Evolutionary conservation across 2,329 filamentous ascomycete species (phyloP), one percentile per base, ranked within the genome.

Genomic region (Aspergillus melleus): DNA sequence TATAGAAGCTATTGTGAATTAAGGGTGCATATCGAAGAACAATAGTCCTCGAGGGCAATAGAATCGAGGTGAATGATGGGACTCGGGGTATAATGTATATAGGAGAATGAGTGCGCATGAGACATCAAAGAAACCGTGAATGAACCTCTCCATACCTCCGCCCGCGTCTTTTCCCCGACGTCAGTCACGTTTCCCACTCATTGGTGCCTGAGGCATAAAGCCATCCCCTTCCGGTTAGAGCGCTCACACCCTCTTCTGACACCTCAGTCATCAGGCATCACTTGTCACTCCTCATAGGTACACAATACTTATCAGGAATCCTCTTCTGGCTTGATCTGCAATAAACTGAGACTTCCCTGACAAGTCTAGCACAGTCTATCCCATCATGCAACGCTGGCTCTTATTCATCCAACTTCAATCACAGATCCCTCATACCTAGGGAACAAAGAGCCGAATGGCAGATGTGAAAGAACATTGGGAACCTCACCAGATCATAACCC

Each of bases 171-270:
- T 59, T 59, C 63, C 57, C 64, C 54, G 58, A 62, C 46, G 53
- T 64, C 56, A 62, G 55, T 64, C 60, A 63, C 64, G 62, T 66
- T 64, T 53, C 52, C 44, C 46, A 46, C 57, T 54, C 29, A 60
- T 1, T 1, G 1, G 8, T 64, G 63, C 64, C 64, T 66, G 52
- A 62, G 64, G 64, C 54, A 52, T 2, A 16, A 52, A 1, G 2
- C 29, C 4, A 19, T 20, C 57, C 36, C 2, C 20, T 53, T 36
- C 10, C 6, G 54, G 57, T 57, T 65, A 63, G 63, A 8, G 8
- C 26, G 8, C 26, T 9, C 26, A 29, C 26, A 9, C 9, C 26
- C 26, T 29, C 8, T n/a, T n/a, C 8, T 29, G 26, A 29, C 26
- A 9, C 26, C 26, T 29, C 26, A 29, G 26, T 1, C 26, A 29